These are phyloP conservation scores for Carex scoparia DNA, from an alignment of 176 grass and related monocot species.

Conservation along the genomic window DNA sequence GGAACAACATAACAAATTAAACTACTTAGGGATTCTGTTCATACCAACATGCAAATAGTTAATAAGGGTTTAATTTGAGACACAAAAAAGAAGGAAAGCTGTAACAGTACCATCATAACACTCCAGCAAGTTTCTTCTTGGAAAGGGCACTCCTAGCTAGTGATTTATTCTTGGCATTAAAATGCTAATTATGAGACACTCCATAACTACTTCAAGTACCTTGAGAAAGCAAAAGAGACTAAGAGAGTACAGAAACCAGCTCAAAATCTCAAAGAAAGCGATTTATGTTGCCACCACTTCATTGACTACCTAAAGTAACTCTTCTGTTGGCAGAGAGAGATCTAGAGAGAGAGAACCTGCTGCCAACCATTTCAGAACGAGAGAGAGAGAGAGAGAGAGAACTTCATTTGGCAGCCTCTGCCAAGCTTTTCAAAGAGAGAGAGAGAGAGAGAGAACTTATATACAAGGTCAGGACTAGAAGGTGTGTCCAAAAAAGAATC, in stretches of 20 bases:
- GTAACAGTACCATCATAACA: not conserved
- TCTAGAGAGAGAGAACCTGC: not conserved
- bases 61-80: not conserved
- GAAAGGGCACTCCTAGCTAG: not conserved
- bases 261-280: not conserved
- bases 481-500: not conserved
- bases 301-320: not conserved
- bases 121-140: not conserved
- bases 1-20: not conserved
- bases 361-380: not conserved
- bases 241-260: conserved; percentile 11
- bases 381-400: not conserved
- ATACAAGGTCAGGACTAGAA: not conserved
- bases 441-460: not conserved
- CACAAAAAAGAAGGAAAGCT: not conserved
- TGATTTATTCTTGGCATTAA: not conserved
- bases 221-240: not conserved
- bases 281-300: not conserved
- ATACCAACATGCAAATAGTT: not conserved
- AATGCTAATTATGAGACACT: conserved; percentile 20
- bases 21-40: not conserved
- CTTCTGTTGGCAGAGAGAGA: not conserved
- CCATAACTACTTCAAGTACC: not conserved
- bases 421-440: not conserved
- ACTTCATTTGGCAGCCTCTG: no score